Percentiles rank a stretch among this genome's conserved stretches.
These are phyloP conservation scores for Gnetum montanum DNA, from an alignment of 75 land plant genomes.

Conservation along the genomic window DNA sequence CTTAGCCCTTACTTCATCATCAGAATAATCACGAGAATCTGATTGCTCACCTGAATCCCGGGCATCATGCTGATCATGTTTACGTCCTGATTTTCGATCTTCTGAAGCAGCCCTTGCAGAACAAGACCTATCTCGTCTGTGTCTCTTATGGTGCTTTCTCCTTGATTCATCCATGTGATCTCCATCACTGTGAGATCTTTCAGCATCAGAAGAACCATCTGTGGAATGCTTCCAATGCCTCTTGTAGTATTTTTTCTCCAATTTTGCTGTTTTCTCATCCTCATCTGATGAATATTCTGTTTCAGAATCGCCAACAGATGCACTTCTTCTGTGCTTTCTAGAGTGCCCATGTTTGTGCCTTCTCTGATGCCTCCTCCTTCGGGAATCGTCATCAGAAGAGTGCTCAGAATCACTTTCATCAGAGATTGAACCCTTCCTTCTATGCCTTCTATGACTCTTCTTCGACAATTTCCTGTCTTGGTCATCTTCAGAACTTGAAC, in stretches of 20 bases:
- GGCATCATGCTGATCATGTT: neutral
- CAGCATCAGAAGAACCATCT: slow-evolving; percentile 5
- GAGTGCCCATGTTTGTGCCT: neutral
- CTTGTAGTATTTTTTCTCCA: slow-evolving; percentile 8
- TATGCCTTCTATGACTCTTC: slow-evolving; percentile 19
- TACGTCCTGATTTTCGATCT: neutral
- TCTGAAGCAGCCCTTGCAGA: slow-evolving; percentile 3
- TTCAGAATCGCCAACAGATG: slow-evolving; percentile 5
- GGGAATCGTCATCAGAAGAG: slow-evolving; percentile 27
- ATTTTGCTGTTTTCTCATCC: slow-evolving; percentile 4
- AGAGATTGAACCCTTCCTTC: slow-evolving; percentile 17
- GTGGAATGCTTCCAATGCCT: slow-evolving; percentile 6
- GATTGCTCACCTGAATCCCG: neutral
- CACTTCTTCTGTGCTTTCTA: slow-evolving; percentile 7
- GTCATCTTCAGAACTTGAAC: slow-evolving; percentile 9
- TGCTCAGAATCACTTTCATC: slow-evolving; percentile 22
- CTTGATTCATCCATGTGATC: slow-evolving; percentile 4
- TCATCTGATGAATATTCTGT: slow-evolving; percentile 11
- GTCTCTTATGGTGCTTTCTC: slow-evolving; percentile 8
- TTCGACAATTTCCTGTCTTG: neutral
- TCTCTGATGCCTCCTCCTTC: slow-evolving; percentile 21
- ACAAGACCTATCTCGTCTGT: slow-evolving; percentile 5
- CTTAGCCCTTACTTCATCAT: slow-evolving; percentile 17
- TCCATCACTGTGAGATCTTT: slow-evolving; percentile 13
- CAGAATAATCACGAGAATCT: slow-evolving; percentile 15